A percentile compares a stretch with the other conserved stretches of the same genome.
phyloP scores from a whole-genome alignment of 768 basidiomycete genomes.

The Dioszegia aurantiaca region DNA sequence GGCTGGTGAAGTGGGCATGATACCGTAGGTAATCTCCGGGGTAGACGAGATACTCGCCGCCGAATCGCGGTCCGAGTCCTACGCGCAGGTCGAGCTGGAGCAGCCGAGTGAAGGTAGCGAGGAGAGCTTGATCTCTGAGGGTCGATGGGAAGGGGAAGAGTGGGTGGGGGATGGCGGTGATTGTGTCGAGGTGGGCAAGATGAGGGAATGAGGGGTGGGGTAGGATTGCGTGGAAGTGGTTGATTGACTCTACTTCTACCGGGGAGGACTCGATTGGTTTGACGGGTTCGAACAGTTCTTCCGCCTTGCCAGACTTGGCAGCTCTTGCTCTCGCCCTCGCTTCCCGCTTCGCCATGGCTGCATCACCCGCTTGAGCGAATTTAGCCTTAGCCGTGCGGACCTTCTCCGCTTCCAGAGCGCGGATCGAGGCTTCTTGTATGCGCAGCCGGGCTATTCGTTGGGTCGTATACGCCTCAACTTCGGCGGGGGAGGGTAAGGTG shows the following conservation, averaged over 20 bases:
- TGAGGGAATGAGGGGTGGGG: conserved; percentile 30
- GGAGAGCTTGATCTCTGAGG: conserved; percentile 25
- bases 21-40: conserved; percentile 94
- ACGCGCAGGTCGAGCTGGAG: conserved; percentile 25
- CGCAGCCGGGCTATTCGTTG: conserved; percentile 26
- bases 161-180: conserved; percentile 29
- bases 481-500: conserved; percentile 56
- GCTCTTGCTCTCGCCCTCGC: conserved; percentile 53
- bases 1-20: conserved; percentile 91
- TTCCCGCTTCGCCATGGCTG: conserved; percentile 68
- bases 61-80: conserved; percentile 61
- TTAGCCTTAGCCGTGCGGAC: conserved; percentile 7
- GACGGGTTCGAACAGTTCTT: conserved; percentile 11
- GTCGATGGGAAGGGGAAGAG: conserved; percentile 33
- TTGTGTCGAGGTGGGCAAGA: conserved; percentile 15
- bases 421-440: conserved; percentile 29
- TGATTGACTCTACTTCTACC: not conserved
- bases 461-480: conserved; percentile 40
- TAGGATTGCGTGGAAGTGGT: conserved; percentile 33
- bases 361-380: conserved; percentile 57
- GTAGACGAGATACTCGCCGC: conserved; percentile 93
- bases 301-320: conserved; percentile 24
- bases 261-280: not conserved
- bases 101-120: conserved; percentile 28
- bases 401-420: conserved; percentile 52